These are phyloP conservation scores for Lachancea thermotolerans DNA, from an alignment of 805 yeast species.

Conservation along the genomic window DNA sequence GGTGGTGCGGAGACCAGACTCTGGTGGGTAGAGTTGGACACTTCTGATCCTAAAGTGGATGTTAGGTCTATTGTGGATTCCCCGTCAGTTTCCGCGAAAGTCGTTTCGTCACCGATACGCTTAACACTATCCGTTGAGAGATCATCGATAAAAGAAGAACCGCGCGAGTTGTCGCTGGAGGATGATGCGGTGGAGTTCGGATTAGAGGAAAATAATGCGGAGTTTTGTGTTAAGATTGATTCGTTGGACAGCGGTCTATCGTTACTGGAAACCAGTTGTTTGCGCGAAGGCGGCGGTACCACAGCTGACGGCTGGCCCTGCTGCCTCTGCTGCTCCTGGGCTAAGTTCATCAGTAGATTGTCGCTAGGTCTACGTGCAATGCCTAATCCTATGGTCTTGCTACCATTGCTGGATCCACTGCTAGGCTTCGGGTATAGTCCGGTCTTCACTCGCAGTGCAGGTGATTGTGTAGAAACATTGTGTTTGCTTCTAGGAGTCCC, in stretches of 20 bases:
- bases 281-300: constrained; percentile 20
- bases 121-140: constrained; percentile 6
- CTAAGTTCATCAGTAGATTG: constrained; percentile 21
- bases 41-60: constrained; percentile 5
- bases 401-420: constrained; percentile 4
- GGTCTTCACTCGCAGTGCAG: not conserved
- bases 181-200: constrained; percentile 24
- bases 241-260: constrained; percentile 30
- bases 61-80: constrained; percentile 7
- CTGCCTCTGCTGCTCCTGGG: constrained; percentile 5
- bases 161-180: constrained; percentile 20
- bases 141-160: constrained; percentile 14
- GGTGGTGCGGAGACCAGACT: not conserved
- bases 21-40: constrained; percentile 6
- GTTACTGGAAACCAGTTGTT: constrained; percentile 12
- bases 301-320: constrained; percentile 1
- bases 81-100: constrained; percentile 5
- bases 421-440: constrained; percentile 3
- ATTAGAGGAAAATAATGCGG: constrained; percentile 26
- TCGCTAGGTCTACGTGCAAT: constrained; percentile 31
- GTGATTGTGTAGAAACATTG: not conserved
- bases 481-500: not conserved
- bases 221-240: constrained; percentile 25
- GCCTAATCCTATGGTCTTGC: constrained; percentile 24
- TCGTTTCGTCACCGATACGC: constrained; percentile 4